Evolutionary conservation across 306 rosid genomes (phyloP), one percentile per base, ranked within the genome.

Genomic region (Lotus japonicus): DNA sequence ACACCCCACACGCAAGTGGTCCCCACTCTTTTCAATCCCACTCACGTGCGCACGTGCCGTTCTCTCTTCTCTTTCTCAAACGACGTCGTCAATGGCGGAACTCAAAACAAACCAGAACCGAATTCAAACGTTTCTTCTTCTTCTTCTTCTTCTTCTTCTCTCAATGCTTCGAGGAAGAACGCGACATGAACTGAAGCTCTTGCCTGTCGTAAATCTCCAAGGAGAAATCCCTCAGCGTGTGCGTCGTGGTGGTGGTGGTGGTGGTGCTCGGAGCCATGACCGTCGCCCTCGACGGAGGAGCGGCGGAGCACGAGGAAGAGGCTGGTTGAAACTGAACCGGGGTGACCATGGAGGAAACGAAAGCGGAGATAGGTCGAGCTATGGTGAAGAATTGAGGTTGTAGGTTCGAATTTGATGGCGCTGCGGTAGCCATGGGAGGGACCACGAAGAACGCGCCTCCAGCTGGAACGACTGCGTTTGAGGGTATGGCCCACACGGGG

Each of bases 131-230:
- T 21, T 9, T 15, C 7, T 55, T 41, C 21, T 17, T 17, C 36
- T 18, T 9, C 12, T 12, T n/a, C 13, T 8, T 15, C 7, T 46
- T 41, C 23, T 18, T 17, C 38, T 18, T 9, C 12, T n/a, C 23
- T 89, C 84, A 89, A 42, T 65, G 72, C 46, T 85, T 81, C 0
- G 92, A 84, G 33, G 81, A 54, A 17, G 83, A 49, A 4, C 78
- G 73, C 18, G 90, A 73, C 87, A 88, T 86, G 77, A 91, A 79
- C 61, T 84, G 97, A 17, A 88, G 83, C 89, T 91, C 95, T 63
- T 82, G 76, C 26, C 79, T 83, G 16, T 91, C 92, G 77, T 76
- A 82, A 62, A 88, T 83, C 78, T 88, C 86, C 70, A 90, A 17
- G 1, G 97, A 88, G 67, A 90, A 88, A 49, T 90, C 90, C 35